phyloP scores from a whole-genome alignment of 2,329 filamentous ascomycete genomes.

The Ophiostoma himal-ulmi region DNA sequence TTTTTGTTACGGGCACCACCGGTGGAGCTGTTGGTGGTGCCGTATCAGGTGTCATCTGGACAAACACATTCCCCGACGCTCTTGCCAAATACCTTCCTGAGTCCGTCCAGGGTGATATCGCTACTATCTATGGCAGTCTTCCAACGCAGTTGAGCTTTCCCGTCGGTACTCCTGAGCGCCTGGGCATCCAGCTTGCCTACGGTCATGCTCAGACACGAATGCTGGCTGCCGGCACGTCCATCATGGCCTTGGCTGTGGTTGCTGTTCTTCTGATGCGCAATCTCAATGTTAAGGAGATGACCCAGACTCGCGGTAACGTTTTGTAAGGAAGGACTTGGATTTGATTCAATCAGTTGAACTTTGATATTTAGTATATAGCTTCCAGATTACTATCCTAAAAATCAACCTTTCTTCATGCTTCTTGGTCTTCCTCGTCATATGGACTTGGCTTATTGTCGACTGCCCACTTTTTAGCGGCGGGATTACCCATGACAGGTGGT shows the following conservation, averaged over 20 bases:
- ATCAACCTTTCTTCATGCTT: background rate
- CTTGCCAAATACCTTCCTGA: conserved; percentile 46
- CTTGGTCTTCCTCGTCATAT: background rate
- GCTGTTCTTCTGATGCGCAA: conserved; percentile 23
- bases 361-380: background rate
- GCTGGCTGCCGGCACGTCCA: conserved; percentile 23
- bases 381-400: background rate
- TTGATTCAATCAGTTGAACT: background rate
- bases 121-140: background rate
- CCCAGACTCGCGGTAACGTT: conserved; percentile 24
- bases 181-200: conserved; percentile 4
- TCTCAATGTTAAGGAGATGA: conserved; percentile 22
- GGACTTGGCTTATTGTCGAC: conserved; percentile 16
- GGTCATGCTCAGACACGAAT: background rate
- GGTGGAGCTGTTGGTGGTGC: conserved; percentile 54
- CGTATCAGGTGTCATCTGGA: conserved; percentile 59
- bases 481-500: conserved; percentile 17
- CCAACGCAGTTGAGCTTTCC: background rate
- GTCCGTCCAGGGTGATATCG: background rate
- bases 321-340: conserved; percentile 8
- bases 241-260: conserved; percentile 19
- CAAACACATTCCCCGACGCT: conserved; percentile 47
- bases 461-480: conserved; percentile 13
- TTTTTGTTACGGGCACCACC: conserved; percentile 46
- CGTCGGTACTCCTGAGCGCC: background rate